Conservation (phyloP, 768 basidiomycete genomes). For the Holtermanniella nyarrowii region DNA sequence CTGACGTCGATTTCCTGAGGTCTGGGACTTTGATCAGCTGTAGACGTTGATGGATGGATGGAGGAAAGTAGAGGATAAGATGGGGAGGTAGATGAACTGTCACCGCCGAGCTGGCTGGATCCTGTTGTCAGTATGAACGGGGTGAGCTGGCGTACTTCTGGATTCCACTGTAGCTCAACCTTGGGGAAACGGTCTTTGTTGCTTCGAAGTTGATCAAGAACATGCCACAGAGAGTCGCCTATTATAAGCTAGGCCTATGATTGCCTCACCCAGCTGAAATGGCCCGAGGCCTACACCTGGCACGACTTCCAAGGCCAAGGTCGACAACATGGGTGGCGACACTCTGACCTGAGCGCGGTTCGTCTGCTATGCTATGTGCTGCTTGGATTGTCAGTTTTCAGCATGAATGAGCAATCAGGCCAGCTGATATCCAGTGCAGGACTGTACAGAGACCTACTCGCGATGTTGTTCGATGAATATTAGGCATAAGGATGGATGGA, state of each 20-base stretch:
- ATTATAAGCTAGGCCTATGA: background rate
- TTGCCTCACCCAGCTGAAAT: conserved; percentile 28
- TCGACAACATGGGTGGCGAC: no score
- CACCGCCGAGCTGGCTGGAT: conserved; percentile 17
- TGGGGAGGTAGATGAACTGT: conserved; percentile 20
- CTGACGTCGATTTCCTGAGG: background rate
- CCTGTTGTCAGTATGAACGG: conserved; percentile 5
- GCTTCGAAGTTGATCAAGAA: conserved; percentile 28
- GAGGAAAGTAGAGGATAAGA: conserved; percentile 28
- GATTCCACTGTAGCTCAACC: conserved; percentile 33
- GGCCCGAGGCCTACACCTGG: conserved; percentile 24
- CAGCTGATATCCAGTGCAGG: no score
- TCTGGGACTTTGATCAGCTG: conserved; percentile 13
- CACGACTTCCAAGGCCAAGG: conserved; percentile 15
- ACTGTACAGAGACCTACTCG: no score
- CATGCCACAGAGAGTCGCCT: conserved; percentile 37
- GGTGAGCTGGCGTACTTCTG: conserved; percentile 17
- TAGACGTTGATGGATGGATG: conserved; percentile 22
- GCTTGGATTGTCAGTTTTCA: no score
- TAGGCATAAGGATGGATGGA: no score
- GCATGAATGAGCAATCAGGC: no score
- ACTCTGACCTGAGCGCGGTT: no score
- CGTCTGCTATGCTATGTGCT: no score
- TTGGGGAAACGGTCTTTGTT: conserved; percentile 26
- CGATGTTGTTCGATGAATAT: no score